These are phyloP conservation scores for Silene coronaria DNA, from an alignment of 179 eudicot genomes.

Conservation along the genomic window DNA sequence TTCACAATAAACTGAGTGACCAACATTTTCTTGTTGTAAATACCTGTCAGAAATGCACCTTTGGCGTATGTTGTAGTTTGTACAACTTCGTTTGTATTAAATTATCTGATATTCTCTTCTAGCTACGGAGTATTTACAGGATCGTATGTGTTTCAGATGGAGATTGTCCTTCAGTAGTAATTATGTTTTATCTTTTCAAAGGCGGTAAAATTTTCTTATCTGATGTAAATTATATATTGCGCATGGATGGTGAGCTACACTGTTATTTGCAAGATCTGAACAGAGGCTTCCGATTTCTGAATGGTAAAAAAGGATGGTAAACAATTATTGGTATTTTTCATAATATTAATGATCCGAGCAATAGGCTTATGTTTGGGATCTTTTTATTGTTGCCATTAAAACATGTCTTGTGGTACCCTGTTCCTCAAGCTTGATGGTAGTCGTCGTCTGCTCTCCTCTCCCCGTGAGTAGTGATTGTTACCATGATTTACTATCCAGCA, in stretches of 20 bases:
- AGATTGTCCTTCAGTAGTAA: conserved; percentile 8
- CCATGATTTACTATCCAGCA: too few species aligned
- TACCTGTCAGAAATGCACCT: conserved; percentile 18
- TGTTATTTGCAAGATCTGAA: background rate
- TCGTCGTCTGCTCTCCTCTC: too few species aligned
- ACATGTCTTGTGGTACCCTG: too few species aligned
- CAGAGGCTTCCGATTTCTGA: background rate
- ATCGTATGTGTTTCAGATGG: background rate
- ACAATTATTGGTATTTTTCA: too few species aligned
- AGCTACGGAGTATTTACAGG: background rate
- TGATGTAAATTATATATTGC: background rate
- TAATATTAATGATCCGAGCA: too few species aligned
- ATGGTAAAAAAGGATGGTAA: too few species aligned
- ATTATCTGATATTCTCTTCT: background rate
- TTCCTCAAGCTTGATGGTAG: too few species aligned
- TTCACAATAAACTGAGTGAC: background rate
- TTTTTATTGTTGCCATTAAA: too few species aligned
- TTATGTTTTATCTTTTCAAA: background rate
- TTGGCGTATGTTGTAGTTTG: conserved; percentile 19
- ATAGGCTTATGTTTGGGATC: too few species aligned
- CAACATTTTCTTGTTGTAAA: conserved; percentile 21
- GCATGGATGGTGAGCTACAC: background rate
- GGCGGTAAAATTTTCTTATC: too few species aligned
- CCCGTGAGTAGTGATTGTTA: too few species aligned
- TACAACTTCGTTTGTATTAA: conserved; percentile 12